Evolutionary conservation across 495 filamentous ascomycete species (phyloP).

Genomic region (Aspergillus ellipticus): DNA sequence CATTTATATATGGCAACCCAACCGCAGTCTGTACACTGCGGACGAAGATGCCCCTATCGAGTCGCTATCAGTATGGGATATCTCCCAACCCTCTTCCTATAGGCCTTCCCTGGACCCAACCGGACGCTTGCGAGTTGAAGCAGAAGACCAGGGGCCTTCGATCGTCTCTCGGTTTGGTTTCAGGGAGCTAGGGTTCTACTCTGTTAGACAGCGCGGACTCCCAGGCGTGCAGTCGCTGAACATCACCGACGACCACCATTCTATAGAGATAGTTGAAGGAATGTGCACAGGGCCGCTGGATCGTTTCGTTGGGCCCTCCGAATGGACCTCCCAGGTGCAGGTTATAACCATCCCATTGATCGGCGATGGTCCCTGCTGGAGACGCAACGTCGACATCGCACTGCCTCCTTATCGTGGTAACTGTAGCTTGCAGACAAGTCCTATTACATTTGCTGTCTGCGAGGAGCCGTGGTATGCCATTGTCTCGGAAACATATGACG

Average conservation of each 20-base stretch:
- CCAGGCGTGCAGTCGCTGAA: conserved; percentile 52
- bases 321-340: conserved; percentile 39
- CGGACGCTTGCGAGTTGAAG: conserved; percentile 30
- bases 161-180: conserved; percentile 56
- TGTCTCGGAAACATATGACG: conserved; percentile 52
- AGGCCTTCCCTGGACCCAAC: conserved; percentile 53
- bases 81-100: conserved; percentile 52
- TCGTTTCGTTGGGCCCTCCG: conserved; percentile 24
- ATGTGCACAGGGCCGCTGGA: conserved; percentile 43
- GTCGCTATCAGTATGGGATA: conserved; percentile 64
- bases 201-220: conserved; percentile 52
- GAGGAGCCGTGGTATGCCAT: conserved; percentile 38
- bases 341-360: conserved; percentile 54
- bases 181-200: conserved; percentile 53
- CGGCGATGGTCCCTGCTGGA: conserved; percentile 51
- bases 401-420: conserved; percentile 36
- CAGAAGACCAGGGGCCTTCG: conserved; percentile 39
- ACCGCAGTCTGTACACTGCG: conserved; percentile 52
- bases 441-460: conserved; percentile 18
- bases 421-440: conserved; percentile 26
- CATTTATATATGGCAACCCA: conserved; percentile 64
- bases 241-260: conserved; percentile 44
- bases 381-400: conserved; percentile 44
- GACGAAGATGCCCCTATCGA: conserved; percentile 60
- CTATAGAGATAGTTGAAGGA: conserved; percentile 49